Base-by-base conservation (phyloP, 768 basidiomycete species). In the Leccinum aurantiacum region DNA sequence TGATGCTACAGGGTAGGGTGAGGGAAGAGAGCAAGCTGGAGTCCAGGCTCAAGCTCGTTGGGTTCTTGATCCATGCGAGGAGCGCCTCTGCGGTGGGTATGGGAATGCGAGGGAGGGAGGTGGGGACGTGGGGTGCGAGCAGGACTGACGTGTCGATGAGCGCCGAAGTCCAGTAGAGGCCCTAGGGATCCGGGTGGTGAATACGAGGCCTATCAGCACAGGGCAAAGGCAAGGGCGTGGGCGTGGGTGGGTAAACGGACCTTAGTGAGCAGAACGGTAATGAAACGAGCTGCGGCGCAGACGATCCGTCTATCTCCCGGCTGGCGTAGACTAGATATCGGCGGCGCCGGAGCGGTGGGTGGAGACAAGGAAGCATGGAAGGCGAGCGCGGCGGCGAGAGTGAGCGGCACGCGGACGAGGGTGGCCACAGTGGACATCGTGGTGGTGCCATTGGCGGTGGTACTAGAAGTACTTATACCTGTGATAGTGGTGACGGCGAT, bases 341-440 rank as follows among this genome's bases (percentile, higher is more conserved):
- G 10, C 1, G 47, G 35, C 22, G 19, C 11, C 15, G 54, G 4
- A 37, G n/a, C 4, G 1, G 41, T 63, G 51, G 62, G 84, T 44
- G 83, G 80, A 2, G 83, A 83, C 35, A 76, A 70, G 22, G 79
- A 75, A 29, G 75, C 68, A 31, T 81, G 80, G 15, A 83, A 66
- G 27, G 78, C 79, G 51, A 78, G 57, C 65, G 79, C 78, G 17
- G 79, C 74, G 17, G 77, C 69, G 38, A 82, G 64, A 48, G 79
- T 74, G 66, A 77, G 77, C 6, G 81, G 80, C 50, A 83, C 70
- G 61, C 77, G 80, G 51, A 78, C 47, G 47, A 79, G 65, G 37
- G 75, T 63, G 31, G 57, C 17, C 59, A 52, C 22, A 22, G 22
- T 50, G 51, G 51, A 44, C 19, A 46, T 37, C 35, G 37, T 37